Evolutionary conservation across 116 monocot species (phyloP).

Genomic region (Posidonia oceanica): DNA sequence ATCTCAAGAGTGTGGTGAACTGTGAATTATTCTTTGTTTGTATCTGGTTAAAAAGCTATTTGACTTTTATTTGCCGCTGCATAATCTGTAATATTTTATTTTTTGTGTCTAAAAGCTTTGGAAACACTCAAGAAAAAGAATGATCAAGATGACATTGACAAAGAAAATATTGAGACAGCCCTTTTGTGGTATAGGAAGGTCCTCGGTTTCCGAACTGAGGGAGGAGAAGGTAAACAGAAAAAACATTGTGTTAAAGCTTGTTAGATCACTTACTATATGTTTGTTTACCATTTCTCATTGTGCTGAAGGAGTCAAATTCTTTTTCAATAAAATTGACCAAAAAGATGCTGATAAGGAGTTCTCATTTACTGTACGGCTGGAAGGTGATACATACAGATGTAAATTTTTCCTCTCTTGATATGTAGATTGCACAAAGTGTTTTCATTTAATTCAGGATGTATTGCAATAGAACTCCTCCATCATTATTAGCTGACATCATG

Average conservation of each 20-base stretch:
- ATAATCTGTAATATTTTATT: background rate
- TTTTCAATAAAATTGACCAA: constrained; percentile 60
- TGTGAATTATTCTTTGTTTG: background rate
- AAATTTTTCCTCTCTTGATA: constrained; percentile 17
- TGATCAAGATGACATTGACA: constrained; percentile 28
- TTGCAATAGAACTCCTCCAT: background rate
- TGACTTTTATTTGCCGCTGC: too few relatives aligned
- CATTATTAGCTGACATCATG: background rate
- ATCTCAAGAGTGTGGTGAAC: background rate
- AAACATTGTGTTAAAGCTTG: background rate
- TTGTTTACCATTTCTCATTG: constrained; percentile 4
- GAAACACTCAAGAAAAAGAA: constrained; percentile 35
- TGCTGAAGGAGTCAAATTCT: constrained; percentile 66
- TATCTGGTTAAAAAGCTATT: background rate
- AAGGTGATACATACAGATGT: constrained; percentile 55
- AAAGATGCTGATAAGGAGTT: constrained; percentile 50
- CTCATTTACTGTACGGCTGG: constrained; percentile 63
- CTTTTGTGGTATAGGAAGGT: constrained; percentile 63
- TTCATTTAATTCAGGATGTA: background rate
- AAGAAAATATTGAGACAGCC: constrained; percentile 36
- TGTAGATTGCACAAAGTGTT: background rate
- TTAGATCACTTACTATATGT: constrained; percentile 5
- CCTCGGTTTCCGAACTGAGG: constrained; percentile 69
- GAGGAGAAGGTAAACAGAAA: constrained; percentile 59
- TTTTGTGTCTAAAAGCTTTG: constrained; percentile 26